Evolutionary conservation across 2,329 filamentous ascomycete species (phyloP), one percentile per base, ranked within the genome.

Genomic region (Teratosphaeria pseudoeucalypti): DNA sequence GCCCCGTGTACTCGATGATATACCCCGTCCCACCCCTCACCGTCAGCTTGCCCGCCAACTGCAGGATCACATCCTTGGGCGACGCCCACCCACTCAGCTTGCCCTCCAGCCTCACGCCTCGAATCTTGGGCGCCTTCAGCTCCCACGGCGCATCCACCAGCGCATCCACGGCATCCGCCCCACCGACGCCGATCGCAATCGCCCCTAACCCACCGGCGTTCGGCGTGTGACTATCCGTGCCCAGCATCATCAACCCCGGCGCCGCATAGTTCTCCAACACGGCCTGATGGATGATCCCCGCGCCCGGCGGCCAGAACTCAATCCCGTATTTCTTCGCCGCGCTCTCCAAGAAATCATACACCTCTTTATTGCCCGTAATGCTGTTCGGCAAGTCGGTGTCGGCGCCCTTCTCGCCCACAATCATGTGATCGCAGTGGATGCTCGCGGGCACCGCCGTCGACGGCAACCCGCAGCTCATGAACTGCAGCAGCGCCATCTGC

Each of bases 351-450:
- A 99, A 99, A 75, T 96, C 90, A 72, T 96, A 99, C 0, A 99
- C 92, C 79, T 99, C 94, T 74, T 91, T 91, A 76, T 99, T 99
- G 54, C 89, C 88, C 75, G 87, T 81, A 63, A 99, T 95, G 52
- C 91, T 94, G 34, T 87, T 84, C 32, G 87, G 84, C 63, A 99
- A 77, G 77, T 99, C 94, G 27, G 85, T 83, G 68, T 92, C 87
- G 39, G 92, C 94, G 61, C 94, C 94, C 72, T 86, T 88, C 76
- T 95, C 87, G 59, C 92, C 94, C 34, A 97, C 92, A 77, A 99
- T 97, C 85, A 99, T 87, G 75, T 99, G 94, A 78, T 99, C 94
- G 77, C 94, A 99, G 79, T 99, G 94, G 67, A 97, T 96, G 74
- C 92, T 96, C 55, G 94, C 92, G 11, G 94, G 94, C 56, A 99